Evolutionary conservation across 2,329 filamentous ascomycete species (phyloP).

Genomic region (Phoma sp.): DNA sequence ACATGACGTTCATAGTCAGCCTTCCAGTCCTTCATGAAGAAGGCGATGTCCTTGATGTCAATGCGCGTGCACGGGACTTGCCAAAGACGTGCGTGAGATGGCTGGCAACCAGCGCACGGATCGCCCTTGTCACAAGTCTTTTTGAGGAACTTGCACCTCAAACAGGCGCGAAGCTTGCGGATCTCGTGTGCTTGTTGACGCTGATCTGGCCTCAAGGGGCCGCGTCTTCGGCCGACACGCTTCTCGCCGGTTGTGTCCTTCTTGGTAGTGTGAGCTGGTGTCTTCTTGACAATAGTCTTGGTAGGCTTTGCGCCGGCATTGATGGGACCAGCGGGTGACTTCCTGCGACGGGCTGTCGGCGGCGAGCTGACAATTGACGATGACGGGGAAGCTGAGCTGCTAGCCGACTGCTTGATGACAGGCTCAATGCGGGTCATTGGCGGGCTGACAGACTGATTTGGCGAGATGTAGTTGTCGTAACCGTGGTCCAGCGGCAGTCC

Average conservation of each 20-base stretch:
- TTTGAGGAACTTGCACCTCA: constrained; percentile 98
- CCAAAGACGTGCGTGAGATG: constrained; percentile 93
- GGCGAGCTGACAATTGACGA: constrained; percentile 60
- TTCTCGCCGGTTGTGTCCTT: constrained; percentile 81
- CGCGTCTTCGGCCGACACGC: constrained; percentile 88
- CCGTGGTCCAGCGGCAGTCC: constrained; percentile 36
- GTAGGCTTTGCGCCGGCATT: constrained; percentile 68
- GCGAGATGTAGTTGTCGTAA: constrained; percentile 49
- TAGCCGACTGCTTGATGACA: constrained; percentile 69
- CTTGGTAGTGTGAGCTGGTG: constrained; percentile 69
- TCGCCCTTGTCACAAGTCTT: constrained; percentile 99
- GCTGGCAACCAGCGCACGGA: constrained; percentile 93
- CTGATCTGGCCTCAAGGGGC: constrained; percentile 89
- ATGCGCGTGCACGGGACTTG: constrained; percentile 97
- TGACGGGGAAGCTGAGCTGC: constrained; percentile 64
- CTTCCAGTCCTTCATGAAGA: constrained; percentile 99
- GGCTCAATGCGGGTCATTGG: constrained; percentile 70
- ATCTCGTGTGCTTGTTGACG: constrained; percentile 97
- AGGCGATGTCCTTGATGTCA: constrained; percentile 97
- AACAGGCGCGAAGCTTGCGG: constrained; percentile 88
- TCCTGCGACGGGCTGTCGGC: constrained; percentile 68
- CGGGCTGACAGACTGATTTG: constrained; percentile 65
- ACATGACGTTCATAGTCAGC: constrained; percentile 94
- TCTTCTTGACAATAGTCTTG: constrained; percentile 83
- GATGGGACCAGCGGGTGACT: constrained; percentile 61